Conservation (phyloP, 192 early-diverging fungal species). For the Phlyctochytrium planicorne region DNA sequence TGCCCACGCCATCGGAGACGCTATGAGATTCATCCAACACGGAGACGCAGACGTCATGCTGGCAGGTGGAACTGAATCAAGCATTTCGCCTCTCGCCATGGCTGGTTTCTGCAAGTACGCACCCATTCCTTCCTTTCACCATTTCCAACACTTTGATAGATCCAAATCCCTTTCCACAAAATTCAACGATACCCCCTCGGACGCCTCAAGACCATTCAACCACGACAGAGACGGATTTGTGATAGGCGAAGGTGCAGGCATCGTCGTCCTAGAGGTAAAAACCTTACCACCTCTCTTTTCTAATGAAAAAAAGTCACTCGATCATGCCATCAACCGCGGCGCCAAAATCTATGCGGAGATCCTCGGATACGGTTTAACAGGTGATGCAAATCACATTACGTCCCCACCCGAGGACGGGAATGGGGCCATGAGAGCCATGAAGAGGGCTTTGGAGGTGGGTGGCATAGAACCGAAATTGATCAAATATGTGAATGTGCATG, state of each 20-base stretch:
- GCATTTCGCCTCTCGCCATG: constrained; percentile 79
- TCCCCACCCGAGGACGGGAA: constrained; percentile 82
- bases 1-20: constrained; percentile 93
- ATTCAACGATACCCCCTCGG: constrained; percentile 75
- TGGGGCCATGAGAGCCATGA: constrained; percentile 89
- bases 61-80: constrained; percentile 86
- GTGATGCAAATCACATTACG: constrained; percentile 93
- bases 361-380: constrained; percentile 84
- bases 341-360: constrained; percentile 90
- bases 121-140: not conserved
- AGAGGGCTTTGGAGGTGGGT: constrained; percentile 66
- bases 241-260: constrained; percentile 88
- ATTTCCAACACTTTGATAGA: constrained; percentile 29
- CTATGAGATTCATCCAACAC: constrained; percentile 85
- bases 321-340: constrained; percentile 82
- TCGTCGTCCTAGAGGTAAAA: constrained; percentile 75
- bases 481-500: constrained; percentile 93
- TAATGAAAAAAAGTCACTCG: constrained; percentile 51
- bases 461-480: constrained; percentile 60
- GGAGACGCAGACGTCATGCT: constrained; percentile 96
- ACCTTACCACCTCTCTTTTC: not conserved
- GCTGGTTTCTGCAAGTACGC: constrained; percentile 83
- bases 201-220: constrained; percentile 93
- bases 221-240: constrained; percentile 85
- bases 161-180: constrained; percentile 79